Evolutionary conservation across 441 rosid genomes (phyloP), one percentile per base, ranked within the genome.

Genomic region (Mallotus repandus): DNA sequence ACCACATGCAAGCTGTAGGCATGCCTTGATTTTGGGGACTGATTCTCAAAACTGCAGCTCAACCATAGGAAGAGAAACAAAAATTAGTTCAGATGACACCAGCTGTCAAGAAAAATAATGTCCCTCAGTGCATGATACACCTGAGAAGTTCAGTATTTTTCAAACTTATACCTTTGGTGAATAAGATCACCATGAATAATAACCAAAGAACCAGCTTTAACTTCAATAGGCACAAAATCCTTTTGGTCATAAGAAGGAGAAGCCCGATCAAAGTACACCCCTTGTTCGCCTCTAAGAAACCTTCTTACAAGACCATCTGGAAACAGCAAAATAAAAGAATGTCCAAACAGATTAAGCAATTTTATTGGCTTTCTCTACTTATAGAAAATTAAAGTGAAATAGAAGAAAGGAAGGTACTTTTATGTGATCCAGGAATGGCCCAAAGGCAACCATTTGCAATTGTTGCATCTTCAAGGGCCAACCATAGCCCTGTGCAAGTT

Each of bases 401-500:
- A 56, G 21, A 69, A 12, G 52, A 46, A 71, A 56, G 22, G 74
- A 73, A 38, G 29, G 10, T 79, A 96, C 99, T 86, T 84, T 86
- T 93, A 73, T 96, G 99, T 49, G 99, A 96, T 66, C 92, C 97
- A 73, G 99, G 97, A 80, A 93, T 91, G 72, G 97, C 98, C 98
- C 98, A 96, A 56, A 96, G 91, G 88, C 98, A 93, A 73, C 99
- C 95, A 69, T 96, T 93, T 66, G 79, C 62, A 49, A 76, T 74
- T 68, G 91, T 93, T 58, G 98, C 91, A 86, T 93, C 97, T 85
- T 95, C 99, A 70, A 95, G 85, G 72, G 99, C 99, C 72, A 91
- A 76, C 98, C 99, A 95, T 76, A 93, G 88, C 73, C 98, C 97
- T 1, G 91, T 91, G 79, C 99, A 95, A 79, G 91, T 91, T 67